These are phyloP conservation scores for Stemphylium beticola DNA, from an alignment of 2,329 filamentous ascomycete genomes.

Conservation along the genomic window DNA sequence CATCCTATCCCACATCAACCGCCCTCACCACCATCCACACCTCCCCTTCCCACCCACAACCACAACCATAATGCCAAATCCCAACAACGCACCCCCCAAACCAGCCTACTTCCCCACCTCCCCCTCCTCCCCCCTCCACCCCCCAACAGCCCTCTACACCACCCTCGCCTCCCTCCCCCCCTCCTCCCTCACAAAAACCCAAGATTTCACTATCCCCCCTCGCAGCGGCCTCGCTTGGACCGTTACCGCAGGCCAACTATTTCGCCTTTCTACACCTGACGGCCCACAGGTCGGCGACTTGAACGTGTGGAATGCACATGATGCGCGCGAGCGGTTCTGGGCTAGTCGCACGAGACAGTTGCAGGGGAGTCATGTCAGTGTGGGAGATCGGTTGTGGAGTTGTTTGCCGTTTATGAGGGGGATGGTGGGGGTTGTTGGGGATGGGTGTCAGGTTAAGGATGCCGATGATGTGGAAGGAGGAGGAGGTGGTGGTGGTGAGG, in stretches of 20 bases:
- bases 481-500: too few species aligned
- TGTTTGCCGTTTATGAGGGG: conserved; percentile 78
- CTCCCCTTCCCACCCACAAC: not conserved
- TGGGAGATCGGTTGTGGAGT: conserved; percentile 78
- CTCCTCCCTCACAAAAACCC: conserved; percentile 15
- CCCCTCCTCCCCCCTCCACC: conserved; percentile 36
- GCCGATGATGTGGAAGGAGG: too few species aligned
- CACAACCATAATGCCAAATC: not conserved
- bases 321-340: conserved; percentile 84
- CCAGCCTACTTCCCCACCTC: conserved; percentile 49
- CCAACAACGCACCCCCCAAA: conserved; percentile 24
- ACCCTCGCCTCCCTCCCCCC: conserved; percentile 24
- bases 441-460: conserved; percentile 66
- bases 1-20: not conserved
- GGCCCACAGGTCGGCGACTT: conserved; percentile 82
- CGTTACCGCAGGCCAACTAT: conserved; percentile 70
- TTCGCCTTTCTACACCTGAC: conserved; percentile 75
- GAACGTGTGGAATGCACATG: conserved; percentile 79
- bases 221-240: conserved; percentile 76
- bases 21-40: not conserved
- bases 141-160: conserved; percentile 40
- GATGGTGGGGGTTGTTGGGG: conserved; percentile 69
- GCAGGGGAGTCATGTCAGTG: conserved; percentile 75
- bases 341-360: conserved; percentile 79
- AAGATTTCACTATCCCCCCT: conserved; percentile 65